phyloP scores from a whole-genome alignment of 345 rosid genomes.

The Salix dunnii region DNA sequence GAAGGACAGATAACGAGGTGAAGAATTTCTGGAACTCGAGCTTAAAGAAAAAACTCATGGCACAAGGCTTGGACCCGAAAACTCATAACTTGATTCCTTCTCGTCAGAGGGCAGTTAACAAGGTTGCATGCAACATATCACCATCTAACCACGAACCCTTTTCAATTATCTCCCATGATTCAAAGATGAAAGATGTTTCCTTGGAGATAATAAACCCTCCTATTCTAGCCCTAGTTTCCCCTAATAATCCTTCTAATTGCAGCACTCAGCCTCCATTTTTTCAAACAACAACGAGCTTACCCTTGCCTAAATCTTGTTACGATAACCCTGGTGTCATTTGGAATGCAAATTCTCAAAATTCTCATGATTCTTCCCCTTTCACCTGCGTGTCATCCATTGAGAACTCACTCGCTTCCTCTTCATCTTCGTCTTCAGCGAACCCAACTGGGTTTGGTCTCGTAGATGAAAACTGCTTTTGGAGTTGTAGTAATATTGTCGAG shows the following conservation, averaged over 20 bases:
- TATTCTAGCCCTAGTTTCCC: slow-evolving; percentile 9
- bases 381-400: background rate
- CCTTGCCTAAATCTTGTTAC: slow-evolving; percentile 8
- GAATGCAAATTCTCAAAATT: slow-evolving; percentile 7
- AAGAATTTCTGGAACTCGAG: slow-evolving; percentile 80
- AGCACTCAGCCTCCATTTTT: background rate
- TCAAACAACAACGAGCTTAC: background rate
- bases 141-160: slow-evolving; percentile 17
- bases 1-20: slow-evolving; percentile 77
- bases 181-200: background rate
- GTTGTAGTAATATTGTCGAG: background rate
- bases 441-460: slow-evolving; percentile 12
- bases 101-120: slow-evolving; percentile 26
- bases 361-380: background rate
- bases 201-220: slow-evolving; percentile 17
- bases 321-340: slow-evolving; percentile 19
- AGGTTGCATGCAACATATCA: slow-evolving; percentile 9
- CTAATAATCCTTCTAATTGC: background rate
- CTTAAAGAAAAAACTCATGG: slow-evolving; percentile 61
- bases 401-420: slow-evolving; percentile 10
- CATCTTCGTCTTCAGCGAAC: slow-evolving; percentile 16
- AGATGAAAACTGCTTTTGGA: slow-evolving; percentile 25
- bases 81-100: slow-evolving; percentile 25
- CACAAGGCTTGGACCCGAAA: slow-evolving; percentile 41
- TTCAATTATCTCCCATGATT: slow-evolving; percentile 16